Conservation (phyloP, 1,284 basidiomycete genomes). For the Hypsizygus ulmarius region DNA sequence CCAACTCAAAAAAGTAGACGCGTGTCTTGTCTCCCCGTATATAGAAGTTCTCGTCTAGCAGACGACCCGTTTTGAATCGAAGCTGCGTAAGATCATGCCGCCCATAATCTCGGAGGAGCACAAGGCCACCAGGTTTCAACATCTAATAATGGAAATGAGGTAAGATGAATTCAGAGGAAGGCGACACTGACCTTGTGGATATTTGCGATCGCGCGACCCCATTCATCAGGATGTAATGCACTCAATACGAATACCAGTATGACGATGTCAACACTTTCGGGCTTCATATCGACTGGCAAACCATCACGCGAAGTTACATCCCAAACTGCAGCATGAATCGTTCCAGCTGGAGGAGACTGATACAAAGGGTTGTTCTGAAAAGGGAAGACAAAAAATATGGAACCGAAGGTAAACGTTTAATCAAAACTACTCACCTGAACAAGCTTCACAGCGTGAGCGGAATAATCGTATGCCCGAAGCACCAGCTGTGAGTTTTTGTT, state of each 20-base stretch:
- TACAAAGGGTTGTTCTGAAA: slow-evolving; percentile 68
- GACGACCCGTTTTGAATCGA: slow-evolving; percentile 84
- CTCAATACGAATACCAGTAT: slow-evolving; percentile 96
- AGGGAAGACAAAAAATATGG: background rate
- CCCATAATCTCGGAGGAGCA: slow-evolving; percentile 93
- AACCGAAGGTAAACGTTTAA: background rate
- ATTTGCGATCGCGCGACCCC: slow-evolving; percentile 84
- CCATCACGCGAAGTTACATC: slow-evolving; percentile 70
- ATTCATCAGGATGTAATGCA: slow-evolving; percentile 92
- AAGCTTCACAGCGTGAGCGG: slow-evolving; percentile 85
- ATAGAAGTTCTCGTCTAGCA: slow-evolving; percentile 93
- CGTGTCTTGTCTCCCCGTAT: slow-evolving; percentile 95
- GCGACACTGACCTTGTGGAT: slow-evolving; percentile 60
- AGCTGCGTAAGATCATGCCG: slow-evolving; percentile 93
- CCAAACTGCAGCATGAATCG: slow-evolving; percentile 85
- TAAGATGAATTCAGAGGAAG: background rate
- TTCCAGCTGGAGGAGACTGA: slow-evolving; percentile 60
- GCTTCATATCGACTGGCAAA: slow-evolving; percentile 65
- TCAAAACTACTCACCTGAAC: slow-evolving; percentile 61
- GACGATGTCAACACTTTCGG: slow-evolving; percentile 78
- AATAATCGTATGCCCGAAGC: slow-evolving; percentile 89
- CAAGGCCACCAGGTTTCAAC: slow-evolving; percentile 84
- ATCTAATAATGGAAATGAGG: slow-evolving; percentile 47
- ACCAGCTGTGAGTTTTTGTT: slow-evolving; percentile 81
- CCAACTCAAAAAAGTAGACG: slow-evolving; percentile 92